Evolutionary conservation across 129 eudicot genomes (phyloP).

Genomic region (Arctium lappa): DNA sequence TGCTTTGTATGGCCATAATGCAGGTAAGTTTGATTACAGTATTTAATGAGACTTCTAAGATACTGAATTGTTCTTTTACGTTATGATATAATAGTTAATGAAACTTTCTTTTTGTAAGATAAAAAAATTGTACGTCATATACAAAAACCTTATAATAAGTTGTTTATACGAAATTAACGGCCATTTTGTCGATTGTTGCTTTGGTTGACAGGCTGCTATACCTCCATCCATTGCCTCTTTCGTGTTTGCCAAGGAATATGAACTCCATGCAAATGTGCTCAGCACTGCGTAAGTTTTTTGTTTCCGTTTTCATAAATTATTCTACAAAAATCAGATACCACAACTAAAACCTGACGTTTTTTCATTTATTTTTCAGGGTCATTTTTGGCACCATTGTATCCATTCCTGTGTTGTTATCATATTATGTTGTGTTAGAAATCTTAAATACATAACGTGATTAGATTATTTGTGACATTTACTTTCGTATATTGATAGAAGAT

Average conservation of each 20-base stretch:
- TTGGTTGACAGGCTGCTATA: conserved; percentile 49
- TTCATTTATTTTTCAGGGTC: not conserved
- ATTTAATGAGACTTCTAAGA: not conserved
- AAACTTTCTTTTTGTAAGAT: not conserved
- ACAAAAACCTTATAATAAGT: not conserved
- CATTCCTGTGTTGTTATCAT: conserved; percentile 3
- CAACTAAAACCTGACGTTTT: not conserved
- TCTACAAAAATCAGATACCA: not conserved
- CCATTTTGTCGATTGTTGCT: not conserved
- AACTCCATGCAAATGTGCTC: conserved; percentile 58
- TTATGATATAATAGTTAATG: not conserved
- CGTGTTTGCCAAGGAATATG: conserved; percentile 67
- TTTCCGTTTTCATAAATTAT: not conserved
- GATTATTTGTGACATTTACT: not conserved
- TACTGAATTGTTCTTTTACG: not conserved
- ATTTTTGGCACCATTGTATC: conserved; percentile 10
- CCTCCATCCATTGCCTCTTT: conserved; percentile 62
- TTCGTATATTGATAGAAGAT: not conserved
- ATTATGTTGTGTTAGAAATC: not conserved
- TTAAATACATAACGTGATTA: not conserved
- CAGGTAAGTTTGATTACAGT: conserved; percentile 43
- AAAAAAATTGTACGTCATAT: too few relatives aligned
- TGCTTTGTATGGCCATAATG: conserved; percentile 51
- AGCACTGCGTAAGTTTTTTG: conserved; percentile 66
- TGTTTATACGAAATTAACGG: not conserved